Evolutionary conservation across 257 asterid genomes (phyloP).

Genomic region (Haberlea rhodopensis): DNA sequence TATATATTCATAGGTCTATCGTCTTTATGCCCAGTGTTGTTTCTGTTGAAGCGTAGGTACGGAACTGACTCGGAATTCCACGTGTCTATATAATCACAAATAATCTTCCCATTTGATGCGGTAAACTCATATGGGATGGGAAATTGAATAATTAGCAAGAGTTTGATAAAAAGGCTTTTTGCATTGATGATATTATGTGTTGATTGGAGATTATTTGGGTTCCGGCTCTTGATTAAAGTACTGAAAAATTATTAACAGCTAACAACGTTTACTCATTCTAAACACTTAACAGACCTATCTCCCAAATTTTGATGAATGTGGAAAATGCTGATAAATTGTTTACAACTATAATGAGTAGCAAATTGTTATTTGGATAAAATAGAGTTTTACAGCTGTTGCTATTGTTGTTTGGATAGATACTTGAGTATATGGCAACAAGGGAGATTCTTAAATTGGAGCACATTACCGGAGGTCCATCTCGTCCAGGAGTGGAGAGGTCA

Average conservation of each 20-base stretch:
- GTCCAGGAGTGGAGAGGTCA: slow-evolving; percentile 90
- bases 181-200: background rate
- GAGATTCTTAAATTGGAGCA: slow-evolving; percentile 75
- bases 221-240: background rate
- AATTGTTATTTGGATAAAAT: slow-evolving; percentile 16
- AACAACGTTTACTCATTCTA: background rate
- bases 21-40: background rate
- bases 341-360: background rate
- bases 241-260: background rate
- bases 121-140: background rate
- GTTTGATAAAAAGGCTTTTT: background rate
- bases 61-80: background rate
- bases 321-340: slow-evolving; percentile 1
- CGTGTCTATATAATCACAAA: background rate
- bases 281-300: background rate
- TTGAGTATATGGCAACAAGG: slow-evolving; percentile 79
- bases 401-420: slow-evolving; percentile 44
- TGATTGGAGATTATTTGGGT: slow-evolving; percentile 6
- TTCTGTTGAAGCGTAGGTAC: background rate
- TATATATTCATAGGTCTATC: background rate
- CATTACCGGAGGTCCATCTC: slow-evolving; percentile 74
- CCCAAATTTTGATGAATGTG: background rate
- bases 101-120: slow-evolving; percentile 1
- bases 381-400: background rate
- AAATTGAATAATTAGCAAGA: background rate